Evolutionary conservation across 108 stramenopile genomes (phyloP), one percentile per base, ranked within the genome.

Genomic region (Epithemia pelagica): DNA sequence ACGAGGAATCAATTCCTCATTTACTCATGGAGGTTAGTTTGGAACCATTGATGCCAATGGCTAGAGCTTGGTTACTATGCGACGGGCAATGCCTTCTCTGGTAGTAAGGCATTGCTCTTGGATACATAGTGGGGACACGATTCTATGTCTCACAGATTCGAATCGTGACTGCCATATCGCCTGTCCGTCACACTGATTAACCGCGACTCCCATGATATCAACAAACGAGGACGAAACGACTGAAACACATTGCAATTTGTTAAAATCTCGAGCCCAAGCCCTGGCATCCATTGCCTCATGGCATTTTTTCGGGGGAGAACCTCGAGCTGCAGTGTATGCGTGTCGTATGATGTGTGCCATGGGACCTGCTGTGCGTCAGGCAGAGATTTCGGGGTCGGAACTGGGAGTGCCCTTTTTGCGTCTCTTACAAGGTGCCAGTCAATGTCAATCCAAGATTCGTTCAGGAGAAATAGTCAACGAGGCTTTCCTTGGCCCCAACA

Each of bases 271-370:
- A n/a, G 89, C 87, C n/a, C 62, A 75, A 23, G 74, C 87, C 8
- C 69, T 93, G 32, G 77, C 71, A 30, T 90, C 89, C 0, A 87
- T 93, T 62, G 83, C 87, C 28, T 93, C 92, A 8, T 79, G 88
- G 18, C 84, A 90, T 71, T 84, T 93, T 62, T 90, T 83, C 61
- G 79, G 87, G 65, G 73, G 65, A 10, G 79, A 88, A 67, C 87
- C 86, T 1, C 70, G 69, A 22, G 52, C 60, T 31, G 89, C 79
- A 24, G 82, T 93, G 2, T 2, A 70, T 25, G 87, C 87, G 0
- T 79, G 83, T 58, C 61, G 75, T 54, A 78, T 75, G 64, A 65
- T 93, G 66, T 70, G 78, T 24, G 73, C 78, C 28, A 66, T 93
- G 74, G 89, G 85, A 2, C 73, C 75, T 0, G 66, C 87, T 25